Evolutionary conservation across 169 alveolate species (phyloP).

Genomic region (Cryptosporidium bovis): DNA sequence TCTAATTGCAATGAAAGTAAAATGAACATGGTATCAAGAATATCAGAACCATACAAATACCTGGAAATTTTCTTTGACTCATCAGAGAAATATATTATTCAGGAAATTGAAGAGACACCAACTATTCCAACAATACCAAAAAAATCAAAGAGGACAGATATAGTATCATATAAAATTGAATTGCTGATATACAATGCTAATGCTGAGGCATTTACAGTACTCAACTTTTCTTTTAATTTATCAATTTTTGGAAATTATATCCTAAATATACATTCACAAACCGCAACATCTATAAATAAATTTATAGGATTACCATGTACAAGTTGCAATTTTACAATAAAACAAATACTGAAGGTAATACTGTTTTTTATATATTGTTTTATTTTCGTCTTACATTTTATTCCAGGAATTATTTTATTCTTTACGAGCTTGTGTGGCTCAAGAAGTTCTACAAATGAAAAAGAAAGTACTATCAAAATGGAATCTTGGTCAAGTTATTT

Average conservation of each 20-base stretch:
- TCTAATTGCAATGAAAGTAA: slow-evolving; percentile 43
- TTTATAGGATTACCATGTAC: slow-evolving; percentile 58
- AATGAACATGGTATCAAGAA: slow-evolving; percentile 48
- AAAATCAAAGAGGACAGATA: slow-evolving; percentile 43
- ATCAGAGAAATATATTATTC: slow-evolving; percentile 9
- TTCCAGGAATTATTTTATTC: slow-evolving; percentile 45
- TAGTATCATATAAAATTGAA: slow-evolving; percentile 22
- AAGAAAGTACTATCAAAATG: slow-evolving; percentile 1
- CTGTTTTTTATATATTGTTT: slow-evolving; percentile 32
- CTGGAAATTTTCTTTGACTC: slow-evolving; percentile 46
- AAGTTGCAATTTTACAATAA: slow-evolving; percentile 29
- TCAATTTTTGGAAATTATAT: slow-evolving; percentile 46
- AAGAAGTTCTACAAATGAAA: slow-evolving; percentile 9
- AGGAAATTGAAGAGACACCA: slow-evolving; percentile 46
- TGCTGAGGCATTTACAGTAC: slow-evolving; percentile 32
- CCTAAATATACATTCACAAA: slow-evolving; percentile 27
- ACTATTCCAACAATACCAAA: slow-evolving; percentile 46
- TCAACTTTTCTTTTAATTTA: slow-evolving; percentile 25
- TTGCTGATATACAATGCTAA: slow-evolving; percentile 56
- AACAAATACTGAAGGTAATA: slow-evolving; percentile 4
- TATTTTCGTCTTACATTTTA: slow-evolving; percentile 27
- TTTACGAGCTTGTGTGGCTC: slow-evolving; percentile 23
- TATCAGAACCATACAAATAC: slow-evolving; percentile 56
- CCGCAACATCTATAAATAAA: slow-evolving; percentile 64
- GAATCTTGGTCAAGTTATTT: slow-evolving; percentile 61